A percentile compares a stretch with the other conserved stretches of the same genome.
Evolutionary conservation across 208 protist genomes (phyloP).

Genomic region (Leishmania turanica): DNA sequence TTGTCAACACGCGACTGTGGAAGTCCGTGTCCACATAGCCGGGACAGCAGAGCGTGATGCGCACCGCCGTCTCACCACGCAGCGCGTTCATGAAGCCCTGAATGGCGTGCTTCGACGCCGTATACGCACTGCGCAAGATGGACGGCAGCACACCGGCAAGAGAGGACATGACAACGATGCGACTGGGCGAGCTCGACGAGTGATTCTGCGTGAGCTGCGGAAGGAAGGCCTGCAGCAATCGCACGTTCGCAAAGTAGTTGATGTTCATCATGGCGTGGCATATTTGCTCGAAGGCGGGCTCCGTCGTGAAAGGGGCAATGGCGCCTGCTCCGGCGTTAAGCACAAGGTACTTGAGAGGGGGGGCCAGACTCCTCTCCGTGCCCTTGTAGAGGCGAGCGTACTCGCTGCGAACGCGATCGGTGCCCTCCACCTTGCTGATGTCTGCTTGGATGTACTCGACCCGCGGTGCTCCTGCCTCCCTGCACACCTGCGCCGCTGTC

Average conservation of each 20-base stretch:
- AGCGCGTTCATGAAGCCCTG: conserved; percentile 90
- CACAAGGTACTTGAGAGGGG: conserved; percentile 67
- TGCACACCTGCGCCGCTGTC: conserved; percentile 40
- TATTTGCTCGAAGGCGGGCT: conserved; percentile 50
- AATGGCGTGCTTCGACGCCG: conserved; percentile 85
- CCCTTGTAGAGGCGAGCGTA: conserved; percentile 26
- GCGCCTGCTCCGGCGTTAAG: conserved; percentile 84
- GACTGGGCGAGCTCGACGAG: conserved; percentile 41
- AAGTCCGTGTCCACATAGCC: conserved; percentile 89
- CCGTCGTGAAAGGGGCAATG: conserved; percentile 67
- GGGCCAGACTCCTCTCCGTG: neutral
- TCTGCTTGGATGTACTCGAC: conserved; percentile 65
- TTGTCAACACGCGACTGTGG: conserved; percentile 58
- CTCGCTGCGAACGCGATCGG: conserved; percentile 29
- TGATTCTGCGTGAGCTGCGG: conserved; percentile 49
- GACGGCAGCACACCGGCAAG: conserved; percentile 81
- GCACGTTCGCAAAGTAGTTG: conserved; percentile 89
- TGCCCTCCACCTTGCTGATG: conserved; percentile 53
- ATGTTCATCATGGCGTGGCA: conserved; percentile 82
- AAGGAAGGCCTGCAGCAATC: conserved; percentile 70
- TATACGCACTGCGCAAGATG: conserved; percentile 76
- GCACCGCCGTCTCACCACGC: conserved; percentile 70
- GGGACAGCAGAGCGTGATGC: conserved; percentile 82
- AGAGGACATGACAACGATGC: conserved; percentile 79
- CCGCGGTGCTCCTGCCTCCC: conserved; percentile 44